phyloP scores from a whole-genome alignment of 371 early-diverging fungal genomes.

The Mortierella sp. region DNA sequence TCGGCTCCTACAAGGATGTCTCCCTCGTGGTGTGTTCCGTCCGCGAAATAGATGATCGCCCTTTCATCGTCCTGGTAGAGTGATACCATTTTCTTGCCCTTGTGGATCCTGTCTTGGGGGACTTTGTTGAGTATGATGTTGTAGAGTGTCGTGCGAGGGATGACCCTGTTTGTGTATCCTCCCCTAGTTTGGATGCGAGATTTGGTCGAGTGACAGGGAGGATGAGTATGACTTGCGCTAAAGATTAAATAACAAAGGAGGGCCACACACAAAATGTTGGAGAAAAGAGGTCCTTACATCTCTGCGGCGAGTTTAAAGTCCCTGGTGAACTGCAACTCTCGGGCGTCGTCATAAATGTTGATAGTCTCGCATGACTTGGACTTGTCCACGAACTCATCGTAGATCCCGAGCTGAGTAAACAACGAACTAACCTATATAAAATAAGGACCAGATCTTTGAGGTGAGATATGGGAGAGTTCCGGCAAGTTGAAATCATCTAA shows the following conservation, averaged over 20 bases:
- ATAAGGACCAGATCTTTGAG: neutral
- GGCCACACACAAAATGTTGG: neutral
- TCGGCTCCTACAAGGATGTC: constrained; percentile 36
- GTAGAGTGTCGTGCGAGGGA: constrained; percentile 16
- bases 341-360: neutral
- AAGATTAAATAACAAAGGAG: neutral
- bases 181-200: neutral
- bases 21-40: constrained; percentile 11
- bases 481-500: no score
- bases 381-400: constrained; percentile 16
- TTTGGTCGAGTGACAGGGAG: neutral
- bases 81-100: constrained; percentile 18
- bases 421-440: neutral
- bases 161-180: constrained; percentile 14
- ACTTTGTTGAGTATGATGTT: constrained; percentile 16
- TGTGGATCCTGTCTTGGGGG: constrained; percentile 19
- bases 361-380: constrained; percentile 11
- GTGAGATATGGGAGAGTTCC: neutral
- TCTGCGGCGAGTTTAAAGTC: neutral
- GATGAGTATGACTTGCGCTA: neutral
- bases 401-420: constrained; percentile 33
- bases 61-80: constrained; percentile 15
- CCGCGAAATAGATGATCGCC: constrained; percentile 11
- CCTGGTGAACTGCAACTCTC: neutral
- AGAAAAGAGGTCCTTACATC: neutral